Conservation (phyloP, 768 basidiomycete species). For the Leucocoprinus leucothites region DNA sequence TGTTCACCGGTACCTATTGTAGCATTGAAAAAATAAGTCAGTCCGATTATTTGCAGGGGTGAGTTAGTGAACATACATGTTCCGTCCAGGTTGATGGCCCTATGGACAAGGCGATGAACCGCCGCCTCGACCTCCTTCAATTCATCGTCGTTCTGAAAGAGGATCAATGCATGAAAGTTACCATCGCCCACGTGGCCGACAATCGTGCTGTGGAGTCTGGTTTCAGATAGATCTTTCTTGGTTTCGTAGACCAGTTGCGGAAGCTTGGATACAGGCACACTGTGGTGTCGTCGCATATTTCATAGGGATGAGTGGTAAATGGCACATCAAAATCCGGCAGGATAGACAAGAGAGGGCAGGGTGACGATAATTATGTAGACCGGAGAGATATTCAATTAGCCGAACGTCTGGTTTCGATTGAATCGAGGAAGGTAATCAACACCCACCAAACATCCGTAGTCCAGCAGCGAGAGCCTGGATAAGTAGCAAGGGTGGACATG, state of each 20-base stretch:
- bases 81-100: slow-evolving; percentile 73
- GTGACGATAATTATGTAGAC: neutral
- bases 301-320: neutral
- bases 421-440: neutral
- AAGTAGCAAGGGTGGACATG: slow-evolving; percentile 61
- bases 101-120: slow-evolving; percentile 67
- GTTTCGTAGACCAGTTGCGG: slow-evolving; percentile 75
- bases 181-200: slow-evolving; percentile 84
- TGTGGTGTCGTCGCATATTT: slow-evolving; percentile 17
- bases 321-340: neutral
- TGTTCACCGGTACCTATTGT: slow-evolving; percentile 87
- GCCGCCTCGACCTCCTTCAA: slow-evolving; percentile 50
- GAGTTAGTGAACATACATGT: slow-evolving; percentile 51
- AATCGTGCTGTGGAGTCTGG: slow-evolving; percentile 61
- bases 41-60: neutral
- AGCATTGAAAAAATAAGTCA: neutral
- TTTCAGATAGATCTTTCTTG: slow-evolving; percentile 65
- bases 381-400: neutral
- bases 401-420: neutral
- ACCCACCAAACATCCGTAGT: slow-evolving; percentile 87
- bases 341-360: neutral
- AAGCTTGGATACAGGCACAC: slow-evolving; percentile 68
- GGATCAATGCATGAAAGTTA: slow-evolving; percentile 50
- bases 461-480: slow-evolving; percentile 71
- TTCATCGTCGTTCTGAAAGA: slow-evolving; percentile 61